These are phyloP conservation scores for Phaffia tasmanica DNA, from an alignment of 768 basidiomycete species.

Conservation along the genomic window DNA sequence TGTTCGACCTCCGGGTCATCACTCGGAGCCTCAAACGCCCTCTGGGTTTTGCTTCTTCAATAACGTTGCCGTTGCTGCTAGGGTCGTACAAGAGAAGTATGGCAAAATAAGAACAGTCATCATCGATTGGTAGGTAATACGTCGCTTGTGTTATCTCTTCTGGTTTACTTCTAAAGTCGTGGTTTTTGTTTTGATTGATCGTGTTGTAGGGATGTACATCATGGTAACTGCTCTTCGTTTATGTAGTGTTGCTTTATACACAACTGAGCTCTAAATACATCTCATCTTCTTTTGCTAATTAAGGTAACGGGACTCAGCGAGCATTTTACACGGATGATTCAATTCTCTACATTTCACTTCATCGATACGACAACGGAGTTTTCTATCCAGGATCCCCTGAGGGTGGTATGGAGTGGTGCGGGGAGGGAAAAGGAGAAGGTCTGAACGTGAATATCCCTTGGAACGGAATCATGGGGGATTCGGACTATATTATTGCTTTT, in stretches of 20 bases:
- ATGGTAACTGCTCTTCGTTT: slow-evolving; percentile 48
- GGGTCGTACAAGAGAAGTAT: slow-evolving; percentile 62
- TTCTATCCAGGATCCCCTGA: slow-evolving; percentile 92
- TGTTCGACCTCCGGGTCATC: slow-evolving; percentile 93
- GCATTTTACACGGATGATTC: slow-evolving; percentile 88
- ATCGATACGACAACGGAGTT: slow-evolving; percentile 80
- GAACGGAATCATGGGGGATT: slow-evolving; percentile 76
- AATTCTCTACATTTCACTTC: slow-evolving; percentile 86
- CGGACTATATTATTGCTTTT: slow-evolving; percentile 93
- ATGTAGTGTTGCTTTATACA: not conserved
- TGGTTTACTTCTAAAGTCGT: not conserved
- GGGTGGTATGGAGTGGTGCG: slow-evolving; percentile 74
- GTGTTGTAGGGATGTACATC: slow-evolving; percentile 74
- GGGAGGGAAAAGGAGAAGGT: slow-evolving; percentile 71
- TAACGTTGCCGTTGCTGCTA: slow-evolving; percentile 86
- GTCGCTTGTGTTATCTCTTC: not conserved
- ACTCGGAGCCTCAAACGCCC: slow-evolving; percentile 92
- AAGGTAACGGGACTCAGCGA: slow-evolving; percentile 93
- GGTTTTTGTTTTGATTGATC: slow-evolving; percentile 18
- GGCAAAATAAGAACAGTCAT: slow-evolving; percentile 66
- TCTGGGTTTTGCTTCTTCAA: slow-evolving; percentile 99
- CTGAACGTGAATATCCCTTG: slow-evolving; percentile 94
- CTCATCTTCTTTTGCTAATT: not conserved
- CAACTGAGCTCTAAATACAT: not conserved
- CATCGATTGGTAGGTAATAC: slow-evolving; percentile 69